phyloP scores from a whole-genome alignment of 257 asterid species.

The Anisodus tanguticus region DNA sequence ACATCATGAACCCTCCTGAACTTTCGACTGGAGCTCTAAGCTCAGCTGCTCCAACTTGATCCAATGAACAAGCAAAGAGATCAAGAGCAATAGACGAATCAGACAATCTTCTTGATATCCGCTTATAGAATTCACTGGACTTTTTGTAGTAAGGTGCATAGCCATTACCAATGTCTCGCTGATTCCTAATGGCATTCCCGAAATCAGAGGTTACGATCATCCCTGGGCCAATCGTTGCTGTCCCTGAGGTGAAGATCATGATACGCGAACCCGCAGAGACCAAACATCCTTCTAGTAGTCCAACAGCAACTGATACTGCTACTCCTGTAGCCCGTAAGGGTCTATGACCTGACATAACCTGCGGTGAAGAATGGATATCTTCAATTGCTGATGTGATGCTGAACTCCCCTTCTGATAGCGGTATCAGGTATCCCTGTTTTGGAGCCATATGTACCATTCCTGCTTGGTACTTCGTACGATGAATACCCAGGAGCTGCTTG shows the following conservation, averaged over 20 bases:
- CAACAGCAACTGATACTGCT: slow-evolving; percentile 91
- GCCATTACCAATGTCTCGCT: slow-evolving; percentile 69
- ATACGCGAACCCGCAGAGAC: slow-evolving; percentile 78
- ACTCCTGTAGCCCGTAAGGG: slow-evolving; percentile 82
- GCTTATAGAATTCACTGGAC: slow-evolving; percentile 67
- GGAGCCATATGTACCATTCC: slow-evolving; percentile 59
- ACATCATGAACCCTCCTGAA: slow-evolving; percentile 88
- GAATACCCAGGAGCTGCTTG: slow-evolving; percentile 68
- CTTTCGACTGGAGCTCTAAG: slow-evolving; percentile 67
- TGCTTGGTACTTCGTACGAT: slow-evolving; percentile 56
- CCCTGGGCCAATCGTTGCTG: slow-evolving; percentile 93
- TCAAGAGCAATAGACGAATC: slow-evolving; percentile 84
- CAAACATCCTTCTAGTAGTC: slow-evolving; percentile 80
- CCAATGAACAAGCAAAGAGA: slow-evolving; percentile 94
- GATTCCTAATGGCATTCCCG: slow-evolving; percentile 68
- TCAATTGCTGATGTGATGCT: slow-evolving; percentile 80
- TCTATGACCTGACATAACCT: slow-evolving; percentile 66
- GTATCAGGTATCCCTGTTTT: slow-evolving; percentile 73
- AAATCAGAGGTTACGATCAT: slow-evolving; percentile 68
- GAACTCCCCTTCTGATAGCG: slow-evolving; percentile 87
- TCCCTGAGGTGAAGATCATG: slow-evolving; percentile 95
- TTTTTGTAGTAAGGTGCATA: slow-evolving; percentile 55
- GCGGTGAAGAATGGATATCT: slow-evolving; percentile 64
- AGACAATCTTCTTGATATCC: slow-evolving; percentile 69
- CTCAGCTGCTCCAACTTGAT: slow-evolving; percentile 97